These are phyloP conservation scores for Neurospora sp. DNA, from an alignment of 2,329 filamentous ascomycete genomes.

Conservation along the genomic window DNA sequence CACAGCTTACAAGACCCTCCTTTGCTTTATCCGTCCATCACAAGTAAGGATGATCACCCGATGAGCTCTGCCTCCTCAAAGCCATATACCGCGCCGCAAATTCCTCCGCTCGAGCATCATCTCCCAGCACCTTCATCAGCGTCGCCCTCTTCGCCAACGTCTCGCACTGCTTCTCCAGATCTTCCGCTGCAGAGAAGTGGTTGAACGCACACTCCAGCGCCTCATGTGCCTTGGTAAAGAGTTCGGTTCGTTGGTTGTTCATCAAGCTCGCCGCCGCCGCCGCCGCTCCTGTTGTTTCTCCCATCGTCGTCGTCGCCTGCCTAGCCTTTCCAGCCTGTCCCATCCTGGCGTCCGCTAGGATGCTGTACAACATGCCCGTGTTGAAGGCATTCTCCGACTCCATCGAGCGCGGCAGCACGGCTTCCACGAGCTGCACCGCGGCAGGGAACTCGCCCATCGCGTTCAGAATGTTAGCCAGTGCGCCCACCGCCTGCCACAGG, in stretches of 20 bases:
- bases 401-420: slow-evolving; percentile 64
- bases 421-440: slow-evolving; percentile 53
- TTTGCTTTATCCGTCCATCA: background rate
- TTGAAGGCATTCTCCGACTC: slow-evolving; percentile 57
- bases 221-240: slow-evolving; percentile 46
- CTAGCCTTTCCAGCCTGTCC: slow-evolving; percentile 51
- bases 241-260: slow-evolving; percentile 37
- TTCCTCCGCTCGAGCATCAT: slow-evolving; percentile 53
- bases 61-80: slow-evolving; percentile 32
- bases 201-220: slow-evolving; percentile 53
- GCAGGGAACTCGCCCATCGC: slow-evolving; percentile 61
- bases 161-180: slow-evolving; percentile 61
- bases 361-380: slow-evolving; percentile 55
- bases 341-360: slow-evolving; percentile 68
- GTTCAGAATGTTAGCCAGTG: slow-evolving; percentile 58
- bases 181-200: slow-evolving; percentile 57
- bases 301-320: background rate
- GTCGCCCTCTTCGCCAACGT: slow-evolving; percentile 75
- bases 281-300: background rate
- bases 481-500: slow-evolving; percentile 63
- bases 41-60: background rate
- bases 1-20: background rate
- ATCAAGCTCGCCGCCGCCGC: slow-evolving; percentile 14
- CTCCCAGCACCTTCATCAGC: slow-evolving; percentile 60
- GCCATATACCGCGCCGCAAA: slow-evolving; percentile 56